These are phyloP conservation scores for Trifolium subterraneum DNA, from an alignment of 306 rosid species.

Conservation along the genomic window DNA sequence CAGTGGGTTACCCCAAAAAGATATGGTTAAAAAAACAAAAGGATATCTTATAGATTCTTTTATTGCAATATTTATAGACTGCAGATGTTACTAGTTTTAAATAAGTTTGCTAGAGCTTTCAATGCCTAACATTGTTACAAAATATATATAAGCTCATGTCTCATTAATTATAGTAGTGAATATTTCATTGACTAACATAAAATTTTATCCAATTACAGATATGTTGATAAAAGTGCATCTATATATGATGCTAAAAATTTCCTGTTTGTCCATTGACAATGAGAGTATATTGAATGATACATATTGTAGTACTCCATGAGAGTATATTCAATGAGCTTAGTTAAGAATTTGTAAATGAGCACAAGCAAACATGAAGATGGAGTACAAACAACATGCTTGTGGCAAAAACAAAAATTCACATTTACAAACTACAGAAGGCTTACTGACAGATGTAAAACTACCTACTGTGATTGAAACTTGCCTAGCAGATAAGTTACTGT, in stretches of 20 bases:
- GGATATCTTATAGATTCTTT: too few relatives aligned
- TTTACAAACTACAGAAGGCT: conserved; percentile 34
- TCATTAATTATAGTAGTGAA: too few relatives aligned
- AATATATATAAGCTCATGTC: too few relatives aligned
- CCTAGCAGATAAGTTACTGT: conserved; percentile 3
- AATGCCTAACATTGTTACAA: too few relatives aligned
- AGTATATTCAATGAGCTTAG: background rate
- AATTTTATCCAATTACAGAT: too few relatives aligned
- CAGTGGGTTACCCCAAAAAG: too few relatives aligned
- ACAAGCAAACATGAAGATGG: conserved; percentile 14
- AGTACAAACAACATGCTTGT: conserved; percentile 20
- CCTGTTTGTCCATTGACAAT: background rate
- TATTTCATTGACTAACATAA: too few relatives aligned
- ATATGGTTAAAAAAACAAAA: too few relatives aligned
- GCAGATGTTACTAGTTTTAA: too few relatives aligned
- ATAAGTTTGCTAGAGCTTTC: too few relatives aligned
- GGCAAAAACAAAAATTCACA: conserved; percentile 2
- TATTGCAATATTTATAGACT: too few relatives aligned
- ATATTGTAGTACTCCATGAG: background rate
- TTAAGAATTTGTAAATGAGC: background rate
- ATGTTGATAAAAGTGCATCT: background rate
- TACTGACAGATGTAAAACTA: background rate
- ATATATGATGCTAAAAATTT: background rate
- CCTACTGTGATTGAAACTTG: conserved; percentile 16
- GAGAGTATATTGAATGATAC: background rate